phyloP scores from a whole-genome alignment of 2,329 filamentous ascomycete genomes.

The Fusarium pilosicola region DNA sequence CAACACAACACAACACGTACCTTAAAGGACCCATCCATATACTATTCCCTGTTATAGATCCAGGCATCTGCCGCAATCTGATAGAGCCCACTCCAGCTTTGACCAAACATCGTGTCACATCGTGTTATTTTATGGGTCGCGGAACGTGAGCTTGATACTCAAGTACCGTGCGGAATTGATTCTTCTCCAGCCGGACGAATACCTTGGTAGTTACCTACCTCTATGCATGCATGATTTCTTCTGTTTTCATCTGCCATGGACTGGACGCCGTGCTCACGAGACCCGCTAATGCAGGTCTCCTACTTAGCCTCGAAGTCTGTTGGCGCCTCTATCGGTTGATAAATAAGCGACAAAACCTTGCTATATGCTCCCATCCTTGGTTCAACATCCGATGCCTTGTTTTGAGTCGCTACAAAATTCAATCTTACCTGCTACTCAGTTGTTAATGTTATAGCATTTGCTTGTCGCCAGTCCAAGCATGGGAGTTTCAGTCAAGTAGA shows the following conservation, averaged over 20 bases:
- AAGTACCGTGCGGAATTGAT: slow-evolving; percentile 1
- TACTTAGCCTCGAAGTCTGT: not conserved
- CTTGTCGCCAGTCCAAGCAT: not conserved
- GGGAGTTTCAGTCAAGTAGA: not conserved
- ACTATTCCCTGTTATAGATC: slow-evolving; percentile 17
- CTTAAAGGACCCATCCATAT: slow-evolving; percentile 10
- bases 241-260: not conserved
- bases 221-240: not conserved
- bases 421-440: not conserved
- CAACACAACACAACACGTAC: slow-evolving; percentile 1
- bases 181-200: not conserved
- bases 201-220: not conserved
- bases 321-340: not conserved
- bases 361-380: not conserved
- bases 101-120: slow-evolving; percentile 3
- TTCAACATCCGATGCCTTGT: not conserved
- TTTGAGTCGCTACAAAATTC: not conserved
- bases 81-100: slow-evolving; percentile 15
- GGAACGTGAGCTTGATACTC: not conserved
- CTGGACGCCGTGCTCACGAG: not conserved
- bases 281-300: not conserved
- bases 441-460: not conserved
- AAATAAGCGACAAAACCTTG: not conserved
- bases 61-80: slow-evolving; percentile 20
- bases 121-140: slow-evolving; percentile 19